Evolutionary conservation across 2,329 filamentous ascomycete genomes (phyloP).

Genomic region (Raffaelea ambrosiae): DNA sequence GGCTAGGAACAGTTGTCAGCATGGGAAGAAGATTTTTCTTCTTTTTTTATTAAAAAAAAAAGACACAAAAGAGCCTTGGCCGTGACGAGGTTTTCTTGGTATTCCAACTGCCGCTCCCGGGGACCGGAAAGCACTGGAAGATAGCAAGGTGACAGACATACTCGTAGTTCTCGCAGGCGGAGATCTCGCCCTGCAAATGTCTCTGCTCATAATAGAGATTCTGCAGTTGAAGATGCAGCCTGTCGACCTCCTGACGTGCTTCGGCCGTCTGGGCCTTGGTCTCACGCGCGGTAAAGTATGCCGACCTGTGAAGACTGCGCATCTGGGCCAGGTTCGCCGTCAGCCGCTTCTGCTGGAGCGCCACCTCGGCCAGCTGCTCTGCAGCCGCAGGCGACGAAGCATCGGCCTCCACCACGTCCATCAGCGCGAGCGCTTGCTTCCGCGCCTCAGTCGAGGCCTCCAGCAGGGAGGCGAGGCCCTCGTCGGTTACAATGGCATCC

Average conservation of each 20-base stretch:
- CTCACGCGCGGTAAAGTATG: slow-evolving; percentile 70
- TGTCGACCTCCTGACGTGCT: slow-evolving; percentile 82
- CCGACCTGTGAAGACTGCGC: slow-evolving; percentile 73
- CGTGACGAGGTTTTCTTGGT: too few relatives aligned
- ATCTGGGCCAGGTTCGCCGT: slow-evolving; percentile 72
- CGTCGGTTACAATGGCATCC: slow-evolving; percentile 53
- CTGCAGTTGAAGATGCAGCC: slow-evolving; percentile 83
- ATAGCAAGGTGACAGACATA: too few relatives aligned
- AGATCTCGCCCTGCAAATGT: slow-evolving; percentile 82
- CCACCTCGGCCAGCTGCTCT: slow-evolving; percentile 40
- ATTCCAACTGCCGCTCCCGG: too few relatives aligned
- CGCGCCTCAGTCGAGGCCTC: slow-evolving; percentile 65
- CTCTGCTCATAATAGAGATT: slow-evolving; percentile 96
- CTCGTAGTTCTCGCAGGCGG: slow-evolving; percentile 86
- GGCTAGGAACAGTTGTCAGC: slow-evolving; percentile 39
- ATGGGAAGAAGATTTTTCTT: too few relatives aligned
- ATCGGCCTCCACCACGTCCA: slow-evolving; percentile 32
- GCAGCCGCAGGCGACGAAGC: too few relatives aligned
- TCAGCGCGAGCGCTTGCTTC: slow-evolving; percentile 59
- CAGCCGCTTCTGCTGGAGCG: slow-evolving; percentile 71
- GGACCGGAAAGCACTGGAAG: too few relatives aligned
- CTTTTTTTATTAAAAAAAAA: too few relatives aligned
- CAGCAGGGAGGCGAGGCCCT: slow-evolving; percentile 58
- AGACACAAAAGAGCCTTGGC: too few relatives aligned
- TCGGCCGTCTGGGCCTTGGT: slow-evolving; percentile 84